Evolutionary conservation across 345 rosid species (phyloP).

Genomic region (Syzygium jambos): DNA sequence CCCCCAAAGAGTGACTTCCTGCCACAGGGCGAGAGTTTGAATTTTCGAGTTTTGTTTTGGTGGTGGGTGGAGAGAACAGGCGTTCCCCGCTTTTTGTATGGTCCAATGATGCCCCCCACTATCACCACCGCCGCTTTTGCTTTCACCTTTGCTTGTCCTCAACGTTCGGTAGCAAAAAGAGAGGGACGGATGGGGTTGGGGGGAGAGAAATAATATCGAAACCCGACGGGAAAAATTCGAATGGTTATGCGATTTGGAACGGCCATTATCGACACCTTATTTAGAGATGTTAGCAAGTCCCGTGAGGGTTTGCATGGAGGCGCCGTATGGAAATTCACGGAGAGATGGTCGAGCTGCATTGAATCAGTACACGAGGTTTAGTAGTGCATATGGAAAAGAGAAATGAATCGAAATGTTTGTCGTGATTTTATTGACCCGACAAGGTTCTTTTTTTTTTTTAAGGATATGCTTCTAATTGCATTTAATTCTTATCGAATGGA

Average conservation of each 20-base stretch:
- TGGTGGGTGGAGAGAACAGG: not conserved
- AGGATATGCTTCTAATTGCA: not conserved
- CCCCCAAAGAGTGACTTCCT: accelerated
- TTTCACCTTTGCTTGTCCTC: conserved; percentile 2
- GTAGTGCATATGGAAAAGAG: not conserved
- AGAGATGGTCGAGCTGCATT: not conserved
- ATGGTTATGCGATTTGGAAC: not conserved
- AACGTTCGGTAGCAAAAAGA: not conserved
- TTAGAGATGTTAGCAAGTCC: too few species aligned
- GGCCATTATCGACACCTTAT: too few species aligned
- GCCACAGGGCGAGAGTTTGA: not conserved
- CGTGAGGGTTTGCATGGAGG: not conserved
- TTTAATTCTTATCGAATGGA: not conserved
- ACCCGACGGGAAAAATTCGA: not conserved
- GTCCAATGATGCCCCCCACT: not conserved
- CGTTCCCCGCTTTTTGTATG: not conserved
- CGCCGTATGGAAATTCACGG: not conserved
- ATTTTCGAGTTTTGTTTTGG: not conserved
- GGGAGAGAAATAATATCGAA: not conserved
- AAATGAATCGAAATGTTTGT: not conserved
- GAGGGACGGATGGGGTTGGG: not conserved
- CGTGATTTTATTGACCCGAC: not conserved
- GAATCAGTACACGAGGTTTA: not conserved
- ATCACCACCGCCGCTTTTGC: not conserved
- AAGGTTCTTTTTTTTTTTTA: not conserved